These are phyloP conservation scores for Nyctanthes arbortristis DNA, from an alignment of 257 asterid species.

Conservation along the genomic window DNA sequence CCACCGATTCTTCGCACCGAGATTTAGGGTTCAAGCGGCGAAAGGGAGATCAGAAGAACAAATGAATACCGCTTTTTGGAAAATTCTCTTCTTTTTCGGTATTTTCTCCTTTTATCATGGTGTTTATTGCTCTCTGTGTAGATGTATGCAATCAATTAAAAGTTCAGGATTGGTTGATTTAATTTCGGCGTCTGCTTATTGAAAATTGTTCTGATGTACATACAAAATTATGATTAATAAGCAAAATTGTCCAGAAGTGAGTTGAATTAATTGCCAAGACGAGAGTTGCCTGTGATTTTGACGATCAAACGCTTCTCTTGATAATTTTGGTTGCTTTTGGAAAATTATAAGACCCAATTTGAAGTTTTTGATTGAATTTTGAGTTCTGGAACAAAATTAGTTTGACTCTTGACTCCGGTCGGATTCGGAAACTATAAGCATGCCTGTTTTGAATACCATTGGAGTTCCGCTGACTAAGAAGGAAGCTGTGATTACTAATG, in stretches of 20 bases:
- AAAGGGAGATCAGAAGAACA: neutral
- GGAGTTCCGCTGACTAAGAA: neutral
- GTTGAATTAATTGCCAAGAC: neutral
- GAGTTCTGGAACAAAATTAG: neutral
- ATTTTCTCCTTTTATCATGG: neutral
- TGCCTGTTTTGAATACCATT: neutral
- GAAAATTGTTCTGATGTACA: neutral
- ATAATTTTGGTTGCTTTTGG: neutral
- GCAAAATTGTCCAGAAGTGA: neutral
- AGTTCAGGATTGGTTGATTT: neutral
- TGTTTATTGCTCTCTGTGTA: neutral
- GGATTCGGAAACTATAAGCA: neutral
- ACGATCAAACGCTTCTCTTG: too few relatives aligned
- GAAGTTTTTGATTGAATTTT: neutral
- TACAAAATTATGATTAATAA: neutral
- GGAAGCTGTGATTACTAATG: neutral
- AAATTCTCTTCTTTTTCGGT: neutral
- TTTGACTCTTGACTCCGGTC: neutral
- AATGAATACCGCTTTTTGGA: too few relatives aligned
- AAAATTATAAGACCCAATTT: neutral
- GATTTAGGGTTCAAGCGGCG: conserved; percentile 5
- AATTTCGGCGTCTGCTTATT: neutral
- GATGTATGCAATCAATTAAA: neutral
- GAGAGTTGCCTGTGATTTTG: neutral
- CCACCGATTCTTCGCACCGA: neutral